Conservation (phyloP, 805 yeast species). For the Candida verbasci region DNA sequence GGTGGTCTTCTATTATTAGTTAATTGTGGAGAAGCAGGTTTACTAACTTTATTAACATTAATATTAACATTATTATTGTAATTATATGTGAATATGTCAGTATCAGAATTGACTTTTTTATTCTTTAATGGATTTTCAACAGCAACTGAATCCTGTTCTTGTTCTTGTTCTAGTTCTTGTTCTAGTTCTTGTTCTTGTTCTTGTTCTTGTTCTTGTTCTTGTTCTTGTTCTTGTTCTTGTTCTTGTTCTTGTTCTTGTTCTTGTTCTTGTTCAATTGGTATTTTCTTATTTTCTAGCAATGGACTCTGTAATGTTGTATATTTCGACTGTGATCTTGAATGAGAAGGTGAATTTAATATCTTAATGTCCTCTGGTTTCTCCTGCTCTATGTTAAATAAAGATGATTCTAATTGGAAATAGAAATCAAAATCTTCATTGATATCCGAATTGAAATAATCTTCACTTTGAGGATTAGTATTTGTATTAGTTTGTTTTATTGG, state of each 20-base stretch:
- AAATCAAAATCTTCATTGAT: too few species aligned
- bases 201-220: too few species aligned
- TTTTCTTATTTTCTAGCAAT: constrained; percentile 1
- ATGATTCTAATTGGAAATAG: too few species aligned
- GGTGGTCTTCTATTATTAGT: constrained; percentile 6
- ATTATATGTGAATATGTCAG: constrained; percentile 7
- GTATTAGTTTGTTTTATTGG: too few species aligned
- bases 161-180: too few species aligned
- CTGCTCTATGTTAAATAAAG: not conserved
- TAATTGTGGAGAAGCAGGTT: too few species aligned
- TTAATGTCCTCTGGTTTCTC: not conserved
- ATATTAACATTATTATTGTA: not conserved
- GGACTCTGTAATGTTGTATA: not conserved
- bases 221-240: too few species aligned
- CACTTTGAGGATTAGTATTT: too few species aligned
- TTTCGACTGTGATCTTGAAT: not conserved
- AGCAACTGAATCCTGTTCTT: too few species aligned
- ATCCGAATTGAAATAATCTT: too few species aligned
- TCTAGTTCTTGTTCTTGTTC: too few species aligned
- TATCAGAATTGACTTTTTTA: not conserved
- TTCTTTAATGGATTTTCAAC: too few species aligned
- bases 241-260: not conserved
- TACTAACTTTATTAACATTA: constrained; percentile 3
- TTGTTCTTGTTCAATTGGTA: not conserved
- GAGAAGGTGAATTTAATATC: not conserved